These are phyloP conservation scores for Talaromyces sp. DNA, from an alignment of 2,329 filamentous ascomycete genomes.

Conservation along the genomic window DNA sequence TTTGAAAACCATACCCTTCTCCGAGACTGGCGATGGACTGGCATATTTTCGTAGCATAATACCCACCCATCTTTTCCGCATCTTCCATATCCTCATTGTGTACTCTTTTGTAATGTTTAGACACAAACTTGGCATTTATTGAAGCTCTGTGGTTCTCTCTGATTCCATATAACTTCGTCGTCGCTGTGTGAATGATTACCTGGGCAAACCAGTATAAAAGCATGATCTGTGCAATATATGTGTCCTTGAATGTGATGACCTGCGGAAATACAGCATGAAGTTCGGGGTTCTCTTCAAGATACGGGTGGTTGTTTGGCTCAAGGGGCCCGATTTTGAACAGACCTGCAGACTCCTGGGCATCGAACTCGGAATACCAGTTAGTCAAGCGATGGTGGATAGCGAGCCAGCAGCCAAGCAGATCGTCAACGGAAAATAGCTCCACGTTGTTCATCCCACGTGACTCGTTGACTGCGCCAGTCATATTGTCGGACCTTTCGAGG, in stretches of 20 bases:
- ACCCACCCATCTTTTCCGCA: slow-evolving; percentile 6
- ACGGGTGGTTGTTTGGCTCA: slow-evolving; percentile 1
- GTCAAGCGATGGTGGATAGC: slow-evolving; percentile 5
- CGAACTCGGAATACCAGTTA: slow-evolving; percentile 9
- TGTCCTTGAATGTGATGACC: slow-evolving; percentile 7
- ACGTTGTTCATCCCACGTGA: not conserved
- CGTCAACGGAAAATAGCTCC: not conserved
- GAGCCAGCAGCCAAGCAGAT: slow-evolving; percentile 9
- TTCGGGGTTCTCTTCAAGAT: slow-evolving; percentile 3
- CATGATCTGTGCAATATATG: slow-evolving; percentile 12
- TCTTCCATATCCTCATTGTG: not conserved
- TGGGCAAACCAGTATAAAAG: slow-evolving; percentile 11
- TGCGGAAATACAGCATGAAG: slow-evolving; percentile 9
- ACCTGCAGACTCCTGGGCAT: slow-evolving; percentile 1
- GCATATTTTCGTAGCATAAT: slow-evolving; percentile 12
- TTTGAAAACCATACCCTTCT: slow-evolving; percentile 11
- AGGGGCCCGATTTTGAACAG: slow-evolving; percentile 8
- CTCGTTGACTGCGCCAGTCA: not conserved
- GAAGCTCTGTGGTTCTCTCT: slow-evolving; percentile 1
- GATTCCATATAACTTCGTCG: slow-evolving; percentile 1
- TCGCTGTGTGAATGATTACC: slow-evolving; percentile 6
- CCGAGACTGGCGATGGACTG: slow-evolving; percentile 7
- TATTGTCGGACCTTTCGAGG: not conserved
- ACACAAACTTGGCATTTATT: not conserved
- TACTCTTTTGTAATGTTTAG: not conserved